Base-by-base conservation (phyloP, 805 yeast genomes). In the Kazachstania psychrophila region DNA sequence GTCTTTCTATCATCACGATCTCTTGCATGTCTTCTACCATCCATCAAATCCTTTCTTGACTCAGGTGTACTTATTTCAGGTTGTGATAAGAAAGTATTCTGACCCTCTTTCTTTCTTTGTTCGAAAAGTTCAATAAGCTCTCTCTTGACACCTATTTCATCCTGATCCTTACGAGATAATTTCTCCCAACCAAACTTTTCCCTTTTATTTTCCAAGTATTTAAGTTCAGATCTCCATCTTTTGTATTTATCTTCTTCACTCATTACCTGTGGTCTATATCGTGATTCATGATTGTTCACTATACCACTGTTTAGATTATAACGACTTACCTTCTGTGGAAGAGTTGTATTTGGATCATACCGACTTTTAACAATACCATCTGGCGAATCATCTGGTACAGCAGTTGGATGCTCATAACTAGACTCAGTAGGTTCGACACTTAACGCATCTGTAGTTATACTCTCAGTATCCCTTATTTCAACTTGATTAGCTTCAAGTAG, bases 171-270 rank as follows among this genome's bases (percentile, higher is more conserved):
- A 17, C 49, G 48, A 1, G 75, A 63, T 14, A 79, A 49, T 15
- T 68, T 63, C 2, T 65, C 61, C 79, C 79, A 74, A 1, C 83
- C 82, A 45, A 68, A 61, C 40, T 61, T 49, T 13, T 61, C 47
- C 13, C 75, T 66, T 47, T 73, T 76, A 12, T 60, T 58, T 47
- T 75, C 79, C 24, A 70, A 59, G 8, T 64, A 70, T 3, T 51
- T 54, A 11, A 79, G 59, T 34, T 77, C 83, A 28, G 58, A 58
- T 31, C 65, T 62, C 12, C 76, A 39, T 12, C 69, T 48, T 10
- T 60, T 46, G 13, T 69, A 49, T 45, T 70, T 66, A 43, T 68
- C 66, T 15, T 25, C 39, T 34, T 32, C 45, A 30, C 42, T 13
- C 13, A 30, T 9, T 5, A 12, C 26, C 7, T 17, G 16, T 6